A percentile compares a stretch with the other conserved stretches of the same genome.
These are phyloP conservation scores for Fusarium sp. DNA, from an alignment of 2,329 filamentous ascomycete species.

Conservation along the genomic window DNA sequence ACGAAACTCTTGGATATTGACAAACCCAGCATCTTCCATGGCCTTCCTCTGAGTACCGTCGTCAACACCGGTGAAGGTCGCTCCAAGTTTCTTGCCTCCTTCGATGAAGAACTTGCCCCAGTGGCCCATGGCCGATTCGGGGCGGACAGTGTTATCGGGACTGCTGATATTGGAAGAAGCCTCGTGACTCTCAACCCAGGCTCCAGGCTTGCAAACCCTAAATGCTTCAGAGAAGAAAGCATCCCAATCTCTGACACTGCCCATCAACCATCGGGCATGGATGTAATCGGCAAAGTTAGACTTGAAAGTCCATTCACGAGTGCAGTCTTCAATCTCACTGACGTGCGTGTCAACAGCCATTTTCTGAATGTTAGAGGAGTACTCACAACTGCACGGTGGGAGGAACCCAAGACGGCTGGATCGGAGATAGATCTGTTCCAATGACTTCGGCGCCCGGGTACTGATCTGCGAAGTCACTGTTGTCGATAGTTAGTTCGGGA, in stretches of 20 bases:
- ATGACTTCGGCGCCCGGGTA: conserved; percentile 62
- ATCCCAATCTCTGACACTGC: conserved; percentile 70
- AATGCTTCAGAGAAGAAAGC: conserved; percentile 67
- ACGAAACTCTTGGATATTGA: conserved; percentile 46
- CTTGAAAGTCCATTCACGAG: conserved; percentile 52
- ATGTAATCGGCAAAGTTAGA: conserved; percentile 68
- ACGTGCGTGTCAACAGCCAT: not conserved
- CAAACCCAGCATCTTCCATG: conserved; percentile 42
- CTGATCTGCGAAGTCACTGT: conserved; percentile 64
- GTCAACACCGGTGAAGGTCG: conserved; percentile 47
- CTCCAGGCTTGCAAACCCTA: conserved; percentile 70
- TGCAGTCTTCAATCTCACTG: conserved; percentile 52
- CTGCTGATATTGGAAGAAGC: conserved; percentile 47
- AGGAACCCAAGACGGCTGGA: conserved; percentile 53
- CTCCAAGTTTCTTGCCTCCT: conserved; percentile 52
- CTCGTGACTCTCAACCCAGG: conserved; percentile 57
- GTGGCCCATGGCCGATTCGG: conserved; percentile 47
- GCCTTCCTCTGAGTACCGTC: conserved; percentile 40
- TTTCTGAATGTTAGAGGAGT: accelerated
- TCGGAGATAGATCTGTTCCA: conserved; percentile 68
- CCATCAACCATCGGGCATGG: conserved; percentile 70
- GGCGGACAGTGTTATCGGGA: conserved; percentile 51
- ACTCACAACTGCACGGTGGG: conserved; percentile 60
- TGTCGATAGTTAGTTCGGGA: not conserved
- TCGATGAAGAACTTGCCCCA: conserved; percentile 53